Evolutionary conservation across 352 stramenopile genomes (phyloP), one percentile per base, ranked within the genome.

Genomic region (Globisporangium irregulare): DNA sequence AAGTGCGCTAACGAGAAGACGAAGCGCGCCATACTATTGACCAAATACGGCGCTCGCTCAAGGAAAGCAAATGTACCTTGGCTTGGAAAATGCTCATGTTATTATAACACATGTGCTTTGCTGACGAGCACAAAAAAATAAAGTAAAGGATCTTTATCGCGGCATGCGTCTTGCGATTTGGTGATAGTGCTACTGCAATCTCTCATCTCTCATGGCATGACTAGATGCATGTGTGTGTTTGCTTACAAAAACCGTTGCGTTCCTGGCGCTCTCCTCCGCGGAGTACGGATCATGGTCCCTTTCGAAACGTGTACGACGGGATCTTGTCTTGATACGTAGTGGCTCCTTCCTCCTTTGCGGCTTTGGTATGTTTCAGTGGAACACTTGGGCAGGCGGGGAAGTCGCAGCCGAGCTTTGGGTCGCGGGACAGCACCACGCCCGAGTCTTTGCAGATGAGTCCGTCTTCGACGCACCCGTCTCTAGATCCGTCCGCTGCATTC

Each of bases 401-500:
- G 0, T 70, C 38, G 38, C 67, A 72, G 53, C 70, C 55, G 4
- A 59, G 50, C 24, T 51, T n/a, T 36, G 62, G 67, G n/a, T 71
- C 63, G 29, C 67, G 67, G 27, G 32, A 46, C n/a, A 72, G 36
- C 20, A 64, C 36, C 15, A 25, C 24, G 46, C 67, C 67, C 9
- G 25, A 38, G 38, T 72, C 54, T 15, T 56, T 41, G 62, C 67
- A 69, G 14, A 69, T 25, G 24, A 70, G 54, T 3, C 25, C 53
- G 59, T 72, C 67, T 51, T 72, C 67, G 15, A 57, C 32, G 50
- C 67, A 72, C 63, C 14, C 76, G n/a, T 69, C 82, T 80, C 53
- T 77, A 55, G 25, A 74, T 71, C 1, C 63, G 25, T 7, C 71
- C 74, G 27, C 86, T 73, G 64, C 34, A 9, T 15, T 43, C 18